phyloP scores from a whole-genome alignment of 768 basidiomycete species.

The Paxillus rubicundulus region DNA sequence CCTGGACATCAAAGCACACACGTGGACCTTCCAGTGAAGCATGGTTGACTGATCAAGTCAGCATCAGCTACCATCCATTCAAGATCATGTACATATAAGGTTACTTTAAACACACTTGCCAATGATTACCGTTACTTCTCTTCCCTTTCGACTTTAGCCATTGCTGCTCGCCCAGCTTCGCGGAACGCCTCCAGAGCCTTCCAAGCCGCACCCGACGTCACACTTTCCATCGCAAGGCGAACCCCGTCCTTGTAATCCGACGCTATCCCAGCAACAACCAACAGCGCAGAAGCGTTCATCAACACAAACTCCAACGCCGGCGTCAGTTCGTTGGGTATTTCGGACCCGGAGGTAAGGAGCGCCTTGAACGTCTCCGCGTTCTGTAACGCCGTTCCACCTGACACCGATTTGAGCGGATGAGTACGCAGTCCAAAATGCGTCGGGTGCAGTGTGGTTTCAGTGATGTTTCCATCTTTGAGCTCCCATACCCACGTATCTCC shows the following conservation, averaged over 20 bases:
- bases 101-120: not conserved
- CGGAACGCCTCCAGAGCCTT: conserved; percentile 52
- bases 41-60: too few species aligned
- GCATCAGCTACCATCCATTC: too few species aligned
- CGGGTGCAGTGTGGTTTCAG: conserved; percentile 60
- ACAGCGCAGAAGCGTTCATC: conserved; percentile 84
- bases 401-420: conserved; percentile 70
- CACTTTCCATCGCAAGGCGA: conserved; percentile 57
- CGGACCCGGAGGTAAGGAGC: conserved; percentile 57
- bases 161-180: conserved; percentile 32
- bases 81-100: too few species aligned
- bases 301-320: conserved; percentile 85
- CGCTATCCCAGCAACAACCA: conserved; percentile 82
- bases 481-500: conserved; percentile 88
- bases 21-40: too few species aligned
- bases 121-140: not conserved
- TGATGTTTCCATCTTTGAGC: conserved; percentile 66
- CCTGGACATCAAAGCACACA: too few species aligned
- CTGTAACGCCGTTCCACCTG: conserved; percentile 69
- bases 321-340: conserved; percentile 53
- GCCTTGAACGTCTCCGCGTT: conserved; percentile 74
- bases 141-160: not conserved
- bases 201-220: conserved; percentile 61
- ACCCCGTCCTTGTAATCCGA: conserved; percentile 69
- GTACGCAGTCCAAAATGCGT: conserved; percentile 72